phyloP scores from a whole-genome alignment of 108 stramenopile species.

The Pelagomonas calceolata region DNA sequence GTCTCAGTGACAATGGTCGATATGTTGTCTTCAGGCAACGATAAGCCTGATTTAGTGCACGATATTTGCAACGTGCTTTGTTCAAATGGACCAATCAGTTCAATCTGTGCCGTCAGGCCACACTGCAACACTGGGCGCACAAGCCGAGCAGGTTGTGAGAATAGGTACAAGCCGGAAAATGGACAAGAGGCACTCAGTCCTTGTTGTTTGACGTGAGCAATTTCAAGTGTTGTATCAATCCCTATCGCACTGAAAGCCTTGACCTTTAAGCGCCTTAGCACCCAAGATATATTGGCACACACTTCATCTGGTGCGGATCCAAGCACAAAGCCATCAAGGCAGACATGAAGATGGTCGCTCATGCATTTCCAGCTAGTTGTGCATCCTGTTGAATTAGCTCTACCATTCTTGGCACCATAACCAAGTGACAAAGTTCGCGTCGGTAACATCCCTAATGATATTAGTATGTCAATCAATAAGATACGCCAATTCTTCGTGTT shows the following conservation, averaged over 20 bases:
- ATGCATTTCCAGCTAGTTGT: constrained; percentile 43
- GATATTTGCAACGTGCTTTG: constrained; percentile 93
- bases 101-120: constrained; percentile 34
- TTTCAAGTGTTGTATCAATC: constrained; percentile 57
- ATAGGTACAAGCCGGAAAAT: constrained; percentile 84
- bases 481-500: too few species aligned
- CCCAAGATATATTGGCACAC: constrained; percentile 54
- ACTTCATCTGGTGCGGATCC: constrained; percentile 46
- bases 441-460: constrained; percentile 54
- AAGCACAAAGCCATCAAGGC: constrained; percentile 61
- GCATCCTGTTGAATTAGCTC: too few species aligned
- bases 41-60: constrained; percentile 24
- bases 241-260: constrained; percentile 1
- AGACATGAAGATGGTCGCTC: constrained; percentile 52
- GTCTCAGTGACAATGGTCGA: constrained; percentile 43
- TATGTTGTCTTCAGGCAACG: background rate
- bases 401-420: too few species aligned
- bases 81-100: constrained; percentile 91
- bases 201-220: constrained; percentile 60
- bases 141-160: constrained; percentile 67
- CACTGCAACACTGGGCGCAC: constrained; percentile 83
- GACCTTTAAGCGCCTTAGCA: constrained; percentile 60
- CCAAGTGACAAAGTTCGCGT: too few species aligned
- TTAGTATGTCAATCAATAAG: constrained; percentile 39
- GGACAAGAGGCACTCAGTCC: constrained; percentile 40